A percentile compares a stretch with the other conserved stretches of the same genome.
Conservation (phyloP, 805 yeast species). For the Ogataea naganishii region DNA sequence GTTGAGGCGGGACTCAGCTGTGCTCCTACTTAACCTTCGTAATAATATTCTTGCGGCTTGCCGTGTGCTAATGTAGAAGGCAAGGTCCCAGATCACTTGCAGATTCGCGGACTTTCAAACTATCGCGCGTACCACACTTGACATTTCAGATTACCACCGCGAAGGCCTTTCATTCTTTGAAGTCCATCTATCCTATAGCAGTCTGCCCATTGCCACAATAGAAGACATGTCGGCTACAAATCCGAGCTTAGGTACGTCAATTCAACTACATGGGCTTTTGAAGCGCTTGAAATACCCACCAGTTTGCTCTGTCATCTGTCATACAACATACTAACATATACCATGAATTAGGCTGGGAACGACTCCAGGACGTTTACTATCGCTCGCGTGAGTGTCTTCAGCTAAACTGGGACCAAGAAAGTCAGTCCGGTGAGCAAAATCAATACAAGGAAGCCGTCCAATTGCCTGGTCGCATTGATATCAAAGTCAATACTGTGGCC, state of each 20-base stretch:
- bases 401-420: conserved; percentile 39
- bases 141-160: no score
- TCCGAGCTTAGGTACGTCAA: conserved; percentile 22
- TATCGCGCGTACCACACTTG: no score
- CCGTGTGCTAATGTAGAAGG: no score
- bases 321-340: conserved; percentile 7
- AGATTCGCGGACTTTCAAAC: no score
- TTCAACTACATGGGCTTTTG: neutral
- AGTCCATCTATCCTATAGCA: no score
- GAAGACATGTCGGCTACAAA: conserved; percentile 15
- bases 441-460: conserved; percentile 30
- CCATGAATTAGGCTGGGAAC: conserved; percentile 65
- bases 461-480: conserved; percentile 16
- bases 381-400: conserved; percentile 50
- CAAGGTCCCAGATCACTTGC: no score
- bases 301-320: no score
- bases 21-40: no score
- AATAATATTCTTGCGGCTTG: no score
- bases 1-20: no score
- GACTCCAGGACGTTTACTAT: conserved; percentile 63
- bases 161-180: no score
- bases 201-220: no score
- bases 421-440: conserved; percentile 7
- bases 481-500: conserved; percentile 35
- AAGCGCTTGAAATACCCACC: neutral